Evolutionary conservation across 306 rosid species (phyloP), one percentile per base, ranked within the genome.

Genomic region (Arachis stenosperma): DNA sequence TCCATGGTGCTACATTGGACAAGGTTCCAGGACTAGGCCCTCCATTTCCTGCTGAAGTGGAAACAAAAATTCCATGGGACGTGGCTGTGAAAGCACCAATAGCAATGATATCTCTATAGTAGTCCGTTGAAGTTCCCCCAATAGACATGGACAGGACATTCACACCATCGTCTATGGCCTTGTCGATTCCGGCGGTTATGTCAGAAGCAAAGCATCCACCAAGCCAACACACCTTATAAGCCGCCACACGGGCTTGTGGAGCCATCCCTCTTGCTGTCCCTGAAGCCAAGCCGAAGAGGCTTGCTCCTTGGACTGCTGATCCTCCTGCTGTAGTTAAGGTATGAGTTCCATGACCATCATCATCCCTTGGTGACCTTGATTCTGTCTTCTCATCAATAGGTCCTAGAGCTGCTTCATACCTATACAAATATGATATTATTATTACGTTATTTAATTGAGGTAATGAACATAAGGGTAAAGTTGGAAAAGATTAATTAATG

Each of bases 251-350:
- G 5, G 97, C 97, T 56, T 81, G 82, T 6, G 89, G 13, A 4
- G 94, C 97, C 98, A 93, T 90, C 17, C 98, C 98, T 39, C 93
- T 78, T 9, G 98, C 98, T 3, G 94, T 93, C 22, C 98, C 98
- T 0, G 81, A 44, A 61, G 97, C 98, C 54, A 80, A 86, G 22
- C 92, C 90, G 3, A 89, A 86, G 52, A 93, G 86, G 87, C 83
- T 88, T 13, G 98, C 96, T 52, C 84, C 92, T 1, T 79, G 6
- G 2, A 88, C 93, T 0, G 75, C 57, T 0, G 98, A 89, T 3
- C 98, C 98, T 1, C 84, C 94, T 8, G 92, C 94, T 3, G 97
- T 93, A 8, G 93, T 87, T 5, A 92, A 84, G 9, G 98, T 93
- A 75, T 93, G 98, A 60, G 86, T 90, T 43, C 98, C 98, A 5